Evolutionary conservation across 1,139 yeast species (phyloP), one percentile per base, ranked within the genome.

Genomic region (Blastobotrys persicus): DNA sequence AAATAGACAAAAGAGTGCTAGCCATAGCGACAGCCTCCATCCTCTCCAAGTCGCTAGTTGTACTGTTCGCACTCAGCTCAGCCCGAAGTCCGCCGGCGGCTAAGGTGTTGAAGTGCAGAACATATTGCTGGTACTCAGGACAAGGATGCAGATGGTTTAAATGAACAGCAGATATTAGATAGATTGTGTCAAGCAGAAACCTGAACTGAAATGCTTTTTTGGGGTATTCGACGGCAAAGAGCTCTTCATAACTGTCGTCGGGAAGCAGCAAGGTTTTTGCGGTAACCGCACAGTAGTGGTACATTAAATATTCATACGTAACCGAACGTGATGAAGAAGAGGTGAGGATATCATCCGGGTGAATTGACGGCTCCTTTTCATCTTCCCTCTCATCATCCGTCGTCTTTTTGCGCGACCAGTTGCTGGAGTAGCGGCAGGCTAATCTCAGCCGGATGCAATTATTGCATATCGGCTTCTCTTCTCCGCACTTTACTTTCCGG

Each of bases 401-500:
- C 18, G 17, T 20, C 16, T 17, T 4, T 6, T 19, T 5, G 6
- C 17, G n/a, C 6, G 31, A 14, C 31, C 42, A 23, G 6, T 7
- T 23, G 31, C 13, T 17, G 20, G 39, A 13, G 20, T 38, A 38
- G n/a, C n/a, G n/a, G 17, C 42, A 38, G 9, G 13, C 42, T 17
- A 23, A 13, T 13, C 42, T 14, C 16, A 38, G 31, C 19, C 42
- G 31, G 11, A 13, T 16, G n/a, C 42, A 38, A 9, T 38, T 38
- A 9, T 16, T 12, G 31, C 42, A 38, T 9, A 38, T 19, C 12
- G 42, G 42, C 42, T 38, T 38, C 18, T 38, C 20, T 14, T 38
- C 42, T n/a, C 18, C 42, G 16, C 42, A 38, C 18, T 38, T 38
- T 17, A 38, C 42, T 13, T 38, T 38, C 6, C 42, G 42, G 16